phyloP scores from a whole-genome alignment of 2,329 filamentous ascomycete genomes.

The Lecanicillium sp. region DNA sequence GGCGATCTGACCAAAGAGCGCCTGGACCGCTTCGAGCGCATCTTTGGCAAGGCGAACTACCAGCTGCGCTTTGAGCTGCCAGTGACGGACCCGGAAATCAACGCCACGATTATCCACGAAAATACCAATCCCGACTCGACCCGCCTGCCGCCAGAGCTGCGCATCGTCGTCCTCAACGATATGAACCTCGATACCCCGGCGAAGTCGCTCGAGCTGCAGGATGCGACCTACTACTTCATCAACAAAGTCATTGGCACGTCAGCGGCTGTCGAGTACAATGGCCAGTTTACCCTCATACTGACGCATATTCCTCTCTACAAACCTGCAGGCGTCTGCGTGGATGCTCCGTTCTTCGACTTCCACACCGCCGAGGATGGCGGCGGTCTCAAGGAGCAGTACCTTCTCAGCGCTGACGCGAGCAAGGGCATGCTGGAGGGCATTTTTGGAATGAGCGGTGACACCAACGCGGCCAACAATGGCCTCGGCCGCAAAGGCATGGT shows the following conservation, averaged over 20 bases:
- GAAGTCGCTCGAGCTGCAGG: constrained; percentile 57
- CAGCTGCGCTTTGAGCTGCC: constrained; percentile 67
- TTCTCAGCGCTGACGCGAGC: constrained; percentile 66
- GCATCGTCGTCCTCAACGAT: constrained; percentile 80
- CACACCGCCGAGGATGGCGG: constrained; percentile 57
- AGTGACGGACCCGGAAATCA: constrained; percentile 27
- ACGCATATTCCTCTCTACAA: constrained; percentile 94
- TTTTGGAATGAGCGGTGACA: constrained; percentile 65
- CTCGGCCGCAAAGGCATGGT: constrained; percentile 68
- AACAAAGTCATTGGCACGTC: constrained; percentile 59
- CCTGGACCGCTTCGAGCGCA: constrained; percentile 71
- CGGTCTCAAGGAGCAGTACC: constrained; percentile 84
- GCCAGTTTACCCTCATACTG: constrained; percentile 72
- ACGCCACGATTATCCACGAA: constrained; percentile 33
- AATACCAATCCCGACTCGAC: constrained; percentile 36
- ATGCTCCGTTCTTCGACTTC: constrained; percentile 77
- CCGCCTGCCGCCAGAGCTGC: constrained; percentile 58
- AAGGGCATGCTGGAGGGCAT: constrained; percentile 75
- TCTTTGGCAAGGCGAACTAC: constrained; percentile 87
- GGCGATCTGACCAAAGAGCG: constrained; percentile 77
- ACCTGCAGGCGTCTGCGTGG: constrained; percentile 70
- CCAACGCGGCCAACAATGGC: constrained; percentile 50
- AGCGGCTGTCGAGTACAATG: constrained; percentile 50
- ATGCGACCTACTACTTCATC: constrained; percentile 70
- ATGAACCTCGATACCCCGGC: constrained; percentile 91